Base-by-base conservation (phyloP, 2,329 filamentous ascomycete species). In the Lojkania enalia region DNA sequence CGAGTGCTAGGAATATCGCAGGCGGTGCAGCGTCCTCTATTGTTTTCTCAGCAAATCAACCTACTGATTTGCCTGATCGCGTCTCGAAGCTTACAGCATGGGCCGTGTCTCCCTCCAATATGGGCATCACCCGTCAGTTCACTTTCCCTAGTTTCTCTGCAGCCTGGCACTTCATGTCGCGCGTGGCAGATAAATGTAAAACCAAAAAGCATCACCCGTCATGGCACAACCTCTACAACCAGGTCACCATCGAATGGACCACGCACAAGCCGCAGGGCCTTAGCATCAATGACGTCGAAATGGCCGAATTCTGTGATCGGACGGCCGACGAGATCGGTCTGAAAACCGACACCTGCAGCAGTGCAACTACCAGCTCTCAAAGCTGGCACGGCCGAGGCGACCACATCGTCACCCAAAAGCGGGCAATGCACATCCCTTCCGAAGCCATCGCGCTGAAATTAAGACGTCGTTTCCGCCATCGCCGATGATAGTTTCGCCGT, bases 301-400 rank as follows among this genome's bases (percentile, higher is more conserved):
- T 69, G 65, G 66, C 66, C 18, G 64, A 67, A 35, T 67, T 68
- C 19, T 69, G 66, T 27, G 55, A 69, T 38, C 43, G 39, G 5
- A 53, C 36, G n/a, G 66, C 66, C 3, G 48, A 46, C 9, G 54
- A 59, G 32, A 55, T 67, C 35, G 66, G 64, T 13, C 40, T 65
- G 27, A 61, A 58, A 39, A n/a, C n/a, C n/a, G n/a, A n/a, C n/a
- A n/a, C n/a, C n/a, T n/a, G n/a, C n/a, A n/a, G n/a, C n/a, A n/a
- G n/a, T n/a, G n/a, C n/a, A n/a, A n/a, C n/a, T n/a, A n/a, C n/a
- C n/a, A n/a, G n/a, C n/a, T n/a, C n/a, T n/a, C n/a, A n/a, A n/a
- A n/a, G n/a, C n/a, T n/a, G n/a, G n/a, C n/a, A n/a, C n/a, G n/a
- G n/a, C n/a, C n/a, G n/a, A n/a, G n/a, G n/a, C n/a, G n/a, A n/a